Evolutionary conservation across 2,329 filamentous ascomycete genomes (phyloP), one percentile per base, ranked within the genome.

Genomic region (Mycosphaerelloides madeirae): DNA sequence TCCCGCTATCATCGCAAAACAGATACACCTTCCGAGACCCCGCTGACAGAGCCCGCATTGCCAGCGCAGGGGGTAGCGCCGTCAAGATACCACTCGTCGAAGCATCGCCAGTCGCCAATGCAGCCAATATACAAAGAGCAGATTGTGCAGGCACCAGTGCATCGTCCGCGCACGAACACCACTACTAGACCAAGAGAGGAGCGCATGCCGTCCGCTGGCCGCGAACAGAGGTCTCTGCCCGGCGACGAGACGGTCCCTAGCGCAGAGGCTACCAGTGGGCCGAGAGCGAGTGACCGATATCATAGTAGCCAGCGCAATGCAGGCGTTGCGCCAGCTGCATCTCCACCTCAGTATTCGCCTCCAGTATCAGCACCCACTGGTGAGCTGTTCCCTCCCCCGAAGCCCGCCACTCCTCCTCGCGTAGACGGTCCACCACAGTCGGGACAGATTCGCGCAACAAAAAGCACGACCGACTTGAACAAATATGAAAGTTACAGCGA

Each of bases 381-480:
- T 29, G 57, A 62, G 42, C 56, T 64, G 9, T 64, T 62, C 31
- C 61, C 61, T 18, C 59, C 59, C 3, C 47, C 55, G 5, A 51
- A 46, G 41, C 49, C 55, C 19, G 49, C 41, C 9, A 40, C 50
- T 9, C 49, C 55, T 12, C 31, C 38, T 3, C 43, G 42, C 16
- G 20, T 39, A 7, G 57, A 62, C 37, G 60, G 59, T 6, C 58
- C 61, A 22, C 60, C 61, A 11, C 48, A 48, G 14, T 61, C 60
- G 9, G 53, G 54, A 25, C 50, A 64, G 31, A 65, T 65, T 37
- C 44, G 52, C 13, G 63, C 62, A 7, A 65, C 61, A 13, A 60
- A 54, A 40, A 64, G 58, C 36, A 50, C 50, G 28, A 50, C 28
- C 29, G 42, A 54, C n/a, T 37, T 60, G 32, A 50, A 54, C 6